These are phyloP conservation scores for Talaromyces verruculosus DNA, from an alignment of 2,329 filamentous ascomycete species.

Conservation along the genomic window DNA sequence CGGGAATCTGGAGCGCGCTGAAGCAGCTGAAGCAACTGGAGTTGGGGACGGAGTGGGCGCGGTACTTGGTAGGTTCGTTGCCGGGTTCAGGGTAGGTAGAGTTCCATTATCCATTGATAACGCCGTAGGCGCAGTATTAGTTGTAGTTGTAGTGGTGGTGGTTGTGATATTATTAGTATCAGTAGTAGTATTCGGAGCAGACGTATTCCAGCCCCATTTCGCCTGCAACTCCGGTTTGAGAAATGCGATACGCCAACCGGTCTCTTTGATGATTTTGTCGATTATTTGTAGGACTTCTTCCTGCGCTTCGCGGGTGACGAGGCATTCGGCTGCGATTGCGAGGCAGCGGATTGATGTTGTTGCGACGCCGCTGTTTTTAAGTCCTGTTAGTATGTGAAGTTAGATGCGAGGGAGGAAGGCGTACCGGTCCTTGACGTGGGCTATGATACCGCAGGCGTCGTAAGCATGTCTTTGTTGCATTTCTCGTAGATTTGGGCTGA, in stretches of 20 bases:
- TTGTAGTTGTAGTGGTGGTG: not conserved
- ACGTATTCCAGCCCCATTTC: slow-evolving; percentile 70
- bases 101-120: slow-evolving; percentile 17
- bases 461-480: slow-evolving; percentile 73
- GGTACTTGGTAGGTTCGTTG: slow-evolving; percentile 19
- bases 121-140: not conserved
- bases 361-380: slow-evolving; percentile 63
- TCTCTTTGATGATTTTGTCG: slow-evolving; percentile 70
- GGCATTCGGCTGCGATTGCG: slow-evolving; percentile 71
- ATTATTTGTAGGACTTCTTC: slow-evolving; percentile 78
- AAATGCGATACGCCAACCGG: slow-evolving; percentile 73
- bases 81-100: not conserved
- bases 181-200: not conserved
- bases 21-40: slow-evolving; percentile 24
- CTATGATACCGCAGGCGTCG: slow-evolving; percentile 85
- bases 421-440: slow-evolving; percentile 74
- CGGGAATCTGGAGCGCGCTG: slow-evolving; percentile 34
- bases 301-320: slow-evolving; percentile 70
- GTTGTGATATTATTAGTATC: not conserved
- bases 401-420: slow-evolving; percentile 15
- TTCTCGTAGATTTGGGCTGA: slow-evolving; percentile 65
- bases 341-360: slow-evolving; percentile 77
- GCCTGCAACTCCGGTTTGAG: slow-evolving; percentile 71
- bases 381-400: not conserved
- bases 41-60: slow-evolving; percentile 30